phyloP scores from a whole-genome alignment of 768 basidiomycete species.

The Tephrocybe sp. region DNA sequence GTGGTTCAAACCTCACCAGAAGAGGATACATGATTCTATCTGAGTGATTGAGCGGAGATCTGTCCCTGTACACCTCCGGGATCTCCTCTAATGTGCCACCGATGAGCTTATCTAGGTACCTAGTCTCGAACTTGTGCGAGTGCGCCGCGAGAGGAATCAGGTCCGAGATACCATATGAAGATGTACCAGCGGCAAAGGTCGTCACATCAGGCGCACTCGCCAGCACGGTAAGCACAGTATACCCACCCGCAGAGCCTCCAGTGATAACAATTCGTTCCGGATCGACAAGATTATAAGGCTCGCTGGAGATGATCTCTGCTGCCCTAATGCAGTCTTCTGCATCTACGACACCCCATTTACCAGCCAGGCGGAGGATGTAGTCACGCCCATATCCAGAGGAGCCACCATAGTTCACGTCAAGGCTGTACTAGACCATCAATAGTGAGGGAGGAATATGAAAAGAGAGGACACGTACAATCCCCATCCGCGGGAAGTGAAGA shows the following conservation, averaged over 20 bases:
- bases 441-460: neutral
- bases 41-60: slow-evolving; percentile 65
- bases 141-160: slow-evolving; percentile 52
- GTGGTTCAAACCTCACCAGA: slow-evolving; percentile 42
- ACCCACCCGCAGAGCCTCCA: slow-evolving; percentile 76
- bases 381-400: slow-evolving; percentile 71
- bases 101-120: slow-evolving; percentile 60
- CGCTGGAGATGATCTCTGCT: slow-evolving; percentile 43
- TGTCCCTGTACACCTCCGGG: slow-evolving; percentile 56
- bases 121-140: slow-evolving; percentile 73
- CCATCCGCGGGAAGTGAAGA: slow-evolving; percentile 70
- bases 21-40: slow-evolving; percentile 62
- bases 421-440: slow-evolving; percentile 34
- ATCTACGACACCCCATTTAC: slow-evolving; percentile 76
- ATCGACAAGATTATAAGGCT: slow-evolving; percentile 58
- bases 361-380: slow-evolving; percentile 62
- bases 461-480: slow-evolving; percentile 51
- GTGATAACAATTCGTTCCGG: slow-evolving; percentile 63
- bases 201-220: slow-evolving; percentile 38
- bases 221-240: slow-evolving; percentile 55
- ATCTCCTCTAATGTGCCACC: slow-evolving; percentile 56
- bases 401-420: slow-evolving; percentile 79
- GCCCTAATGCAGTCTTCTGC: slow-evolving; percentile 66
- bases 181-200: slow-evolving; percentile 63
- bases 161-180: slow-evolving; percentile 71